Evolutionary conservation across 495 filamentous ascomycete species (phyloP).

Genomic region (Aspergillus hancockii): DNA sequence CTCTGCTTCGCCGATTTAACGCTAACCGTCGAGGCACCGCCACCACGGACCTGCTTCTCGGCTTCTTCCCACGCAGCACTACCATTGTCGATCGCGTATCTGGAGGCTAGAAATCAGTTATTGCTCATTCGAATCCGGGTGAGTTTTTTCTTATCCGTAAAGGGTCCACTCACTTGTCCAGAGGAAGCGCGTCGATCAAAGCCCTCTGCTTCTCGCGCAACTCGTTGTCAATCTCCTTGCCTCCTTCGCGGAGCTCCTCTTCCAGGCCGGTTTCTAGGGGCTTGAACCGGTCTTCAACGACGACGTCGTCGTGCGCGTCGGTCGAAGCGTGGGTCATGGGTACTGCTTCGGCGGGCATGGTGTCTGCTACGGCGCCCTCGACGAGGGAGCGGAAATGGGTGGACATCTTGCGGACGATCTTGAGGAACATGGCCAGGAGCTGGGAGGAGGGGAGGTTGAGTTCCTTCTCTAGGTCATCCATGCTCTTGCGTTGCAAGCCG

Average conservation of each 20-base stretch:
- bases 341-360: conserved; percentile 60
- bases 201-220: conserved; percentile 77
- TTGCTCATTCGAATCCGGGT: conserved; percentile 35
- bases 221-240: conserved; percentile 68
- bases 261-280: conserved; percentile 71
- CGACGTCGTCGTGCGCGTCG: conserved; percentile 63
- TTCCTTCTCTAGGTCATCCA: conserved; percentile 82
- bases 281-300: conserved; percentile 58
- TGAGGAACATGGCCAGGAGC: conserved; percentile 94
- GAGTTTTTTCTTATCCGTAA: conserved; percentile 4
- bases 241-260: conserved; percentile 86
- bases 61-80: conserved; percentile 76
- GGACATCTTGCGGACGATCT: conserved; percentile 85
- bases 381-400: conserved; percentile 73
- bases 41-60: conserved; percentile 69
- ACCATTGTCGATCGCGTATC: conserved; percentile 79
- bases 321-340: conserved; percentile 53
- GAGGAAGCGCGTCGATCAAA: conserved; percentile 82
- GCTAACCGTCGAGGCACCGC: conserved; percentile 73
- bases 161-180: conserved; percentile 71
- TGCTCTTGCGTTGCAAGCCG: conserved; percentile 82
- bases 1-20: conserved; percentile 67
- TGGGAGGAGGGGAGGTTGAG: conserved; percentile 72
- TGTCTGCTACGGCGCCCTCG: conserved; percentile 68
- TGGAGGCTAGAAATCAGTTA: conserved; percentile 50